Conservation (phyloP, 768 basidiomycete species). For the Phlegmacium glaucopus region DNA sequence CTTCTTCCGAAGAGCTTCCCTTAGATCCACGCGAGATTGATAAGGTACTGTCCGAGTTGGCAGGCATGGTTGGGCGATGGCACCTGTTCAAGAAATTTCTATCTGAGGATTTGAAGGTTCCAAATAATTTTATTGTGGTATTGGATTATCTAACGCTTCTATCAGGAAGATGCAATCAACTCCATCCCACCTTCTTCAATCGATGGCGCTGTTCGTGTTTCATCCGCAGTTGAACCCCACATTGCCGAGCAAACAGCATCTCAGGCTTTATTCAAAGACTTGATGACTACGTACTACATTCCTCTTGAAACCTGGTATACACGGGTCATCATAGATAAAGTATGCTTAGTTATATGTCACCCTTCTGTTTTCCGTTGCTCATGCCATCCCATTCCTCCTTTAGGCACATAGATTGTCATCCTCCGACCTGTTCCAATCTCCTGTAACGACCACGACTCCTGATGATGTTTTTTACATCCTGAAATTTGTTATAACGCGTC, state of each 20-base stretch:
- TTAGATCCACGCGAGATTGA: conserved; percentile 91
- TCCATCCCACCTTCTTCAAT: conserved; percentile 1
- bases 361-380: neutral
- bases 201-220: conserved; percentile 2
- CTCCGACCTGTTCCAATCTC: conserved; percentile 62
- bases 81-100: conserved; percentile 87
- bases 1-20: conserved; percentile 44
- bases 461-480: conserved; percentile 97
- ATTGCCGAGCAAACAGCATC: conserved; percentile 50
- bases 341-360: conserved; percentile 19
- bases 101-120: conserved; percentile 64
- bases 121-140: conserved; percentile 10
- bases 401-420: conserved; percentile 88
- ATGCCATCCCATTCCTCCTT: neutral
- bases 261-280: conserved; percentile 56
- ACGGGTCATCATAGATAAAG: conserved; percentile 85
- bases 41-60: conserved; percentile 80
- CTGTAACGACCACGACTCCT: conserved; percentile 69
- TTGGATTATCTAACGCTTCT: neutral
- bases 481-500: conserved; percentile 75
- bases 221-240: conserved; percentile 14
- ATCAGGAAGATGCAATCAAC: conserved; percentile 9
- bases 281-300: conserved; percentile 74
- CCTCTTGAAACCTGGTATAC: conserved; percentile 94
- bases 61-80: conserved; percentile 92